These are phyloP conservation scores for Naegleria fowleri DNA, from an alignment of 208 protist genomes.

Conservation along the genomic window DNA sequence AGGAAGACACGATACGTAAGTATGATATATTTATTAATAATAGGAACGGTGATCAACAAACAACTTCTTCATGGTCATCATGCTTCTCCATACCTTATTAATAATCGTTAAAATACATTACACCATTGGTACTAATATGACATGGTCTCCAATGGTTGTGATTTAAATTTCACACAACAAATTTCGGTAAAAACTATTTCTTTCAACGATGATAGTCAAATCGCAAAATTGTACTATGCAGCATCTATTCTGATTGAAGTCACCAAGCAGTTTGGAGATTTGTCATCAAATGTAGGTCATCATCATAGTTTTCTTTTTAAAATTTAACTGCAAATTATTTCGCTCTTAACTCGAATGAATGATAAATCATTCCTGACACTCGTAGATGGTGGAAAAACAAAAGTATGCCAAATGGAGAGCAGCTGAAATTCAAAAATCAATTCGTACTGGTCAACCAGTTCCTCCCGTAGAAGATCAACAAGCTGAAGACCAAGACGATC, in stretches of 20 bases:
- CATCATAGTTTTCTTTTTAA: neutral
- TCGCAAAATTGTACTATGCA: slow-evolving; percentile 30
- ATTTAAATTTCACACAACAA: no score
- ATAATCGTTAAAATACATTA: neutral
- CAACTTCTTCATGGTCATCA: slow-evolving; percentile 34
- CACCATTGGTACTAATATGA: no score
- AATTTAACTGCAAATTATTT: no score
- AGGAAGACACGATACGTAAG: neutral
- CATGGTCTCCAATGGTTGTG: no score
- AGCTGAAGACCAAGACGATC: neutral
- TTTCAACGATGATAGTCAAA: neutral
- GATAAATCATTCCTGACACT: neutral
- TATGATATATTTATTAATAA: neutral
- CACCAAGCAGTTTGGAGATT: slow-evolving; percentile 41
- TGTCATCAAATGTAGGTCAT: slow-evolving; percentile 6
- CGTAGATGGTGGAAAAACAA: slow-evolving; percentile 32
- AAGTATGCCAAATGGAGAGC: slow-evolving; percentile 40
- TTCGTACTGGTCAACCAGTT: slow-evolving; percentile 29
- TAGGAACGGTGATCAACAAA: slow-evolving; percentile 11
- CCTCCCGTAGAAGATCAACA: neutral
- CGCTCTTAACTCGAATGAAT: no score
- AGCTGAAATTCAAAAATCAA: slow-evolving; percentile 31
- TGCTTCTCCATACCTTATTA: no score
- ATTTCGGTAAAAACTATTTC: no score
- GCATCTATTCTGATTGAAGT: slow-evolving; percentile 29